Conservation (phyloP, 495 filamentous ascomycete species). For the Trypethelium eluteriae region DNA sequence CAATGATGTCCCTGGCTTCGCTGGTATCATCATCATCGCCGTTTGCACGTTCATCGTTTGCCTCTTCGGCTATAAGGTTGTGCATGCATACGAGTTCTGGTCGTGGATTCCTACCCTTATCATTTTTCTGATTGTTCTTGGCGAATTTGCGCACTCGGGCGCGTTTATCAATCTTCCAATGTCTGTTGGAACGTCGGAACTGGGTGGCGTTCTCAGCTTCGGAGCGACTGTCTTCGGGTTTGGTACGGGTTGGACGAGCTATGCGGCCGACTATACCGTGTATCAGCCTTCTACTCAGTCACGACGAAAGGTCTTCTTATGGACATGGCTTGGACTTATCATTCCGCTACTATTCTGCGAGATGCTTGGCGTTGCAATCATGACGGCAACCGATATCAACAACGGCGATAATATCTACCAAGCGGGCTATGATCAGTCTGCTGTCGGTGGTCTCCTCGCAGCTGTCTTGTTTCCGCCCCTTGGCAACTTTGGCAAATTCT, state of each 20-base stretch:
- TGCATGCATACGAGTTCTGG: slow-evolving; percentile 74
- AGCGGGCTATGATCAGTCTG: slow-evolving; percentile 52
- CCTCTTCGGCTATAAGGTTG: slow-evolving; percentile 70
- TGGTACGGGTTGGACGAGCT: slow-evolving; percentile 71
- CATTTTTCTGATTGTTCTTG: slow-evolving; percentile 70
- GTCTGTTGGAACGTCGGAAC: slow-evolving; percentile 51
- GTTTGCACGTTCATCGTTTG: slow-evolving; percentile 62
- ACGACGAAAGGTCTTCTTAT: slow-evolving; percentile 55
- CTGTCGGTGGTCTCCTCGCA: slow-evolving; percentile 63
- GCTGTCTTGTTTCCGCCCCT: slow-evolving; percentile 59
- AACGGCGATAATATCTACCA: slow-evolving; percentile 47
- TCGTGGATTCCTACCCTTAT: slow-evolving; percentile 71
- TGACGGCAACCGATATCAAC: slow-evolving; percentile 52
- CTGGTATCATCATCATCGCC: slow-evolving; percentile 71
- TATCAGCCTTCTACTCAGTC: slow-evolving; percentile 62
- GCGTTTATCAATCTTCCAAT: slow-evolving; percentile 63
- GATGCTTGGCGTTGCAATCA: slow-evolving; percentile 69
- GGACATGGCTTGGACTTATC: slow-evolving; percentile 63
- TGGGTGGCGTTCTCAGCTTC: slow-evolving; percentile 62
- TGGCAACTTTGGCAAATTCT: slow-evolving; percentile 74
- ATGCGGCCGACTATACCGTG: slow-evolving; percentile 76
- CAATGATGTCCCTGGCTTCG: slow-evolving; percentile 58
- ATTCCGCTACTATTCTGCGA: slow-evolving; percentile 68
- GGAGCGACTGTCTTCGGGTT: slow-evolving; percentile 70
- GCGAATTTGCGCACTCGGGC: slow-evolving; percentile 67